Evolutionary conservation across 257 asterid genomes (phyloP).

Genomic region (Ocimum tenuiflorum): DNA sequence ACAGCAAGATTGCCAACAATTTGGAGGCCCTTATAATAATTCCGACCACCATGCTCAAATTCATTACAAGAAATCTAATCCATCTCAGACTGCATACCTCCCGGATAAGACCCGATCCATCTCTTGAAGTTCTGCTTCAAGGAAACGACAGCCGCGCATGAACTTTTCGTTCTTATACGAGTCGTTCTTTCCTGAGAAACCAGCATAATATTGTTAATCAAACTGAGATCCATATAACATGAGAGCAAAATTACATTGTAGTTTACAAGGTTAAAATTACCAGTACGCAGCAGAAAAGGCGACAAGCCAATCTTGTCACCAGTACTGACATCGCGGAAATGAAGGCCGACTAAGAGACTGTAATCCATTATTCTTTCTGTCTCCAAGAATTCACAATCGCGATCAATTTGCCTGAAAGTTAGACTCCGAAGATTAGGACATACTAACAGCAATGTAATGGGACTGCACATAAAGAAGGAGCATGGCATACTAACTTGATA

Average conservation of each 20-base stretch:
- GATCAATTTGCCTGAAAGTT: conserved; percentile 53
- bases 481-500: conserved; percentile 42
- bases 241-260: not conserved
- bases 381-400: conserved; percentile 77
- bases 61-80: conserved; percentile 23
- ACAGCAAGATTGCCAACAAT: conserved; percentile 20
- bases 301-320: conserved; percentile 53
- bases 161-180: conserved; percentile 75
- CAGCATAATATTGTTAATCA: conserved; percentile 16
- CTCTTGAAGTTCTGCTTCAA: conserved; percentile 94
- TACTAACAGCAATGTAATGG: not conserved
- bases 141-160: conserved; percentile 93
- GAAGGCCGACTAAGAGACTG: conserved; percentile 79
- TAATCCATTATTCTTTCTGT: conserved; percentile 81
- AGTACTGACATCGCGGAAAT: conserved; percentile 57
- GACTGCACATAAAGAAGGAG: not conserved
- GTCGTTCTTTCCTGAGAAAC: conserved; percentile 53
- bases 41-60: conserved; percentile 31
- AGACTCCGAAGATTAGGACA: not conserved
- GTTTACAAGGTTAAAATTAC: conserved; percentile 28
- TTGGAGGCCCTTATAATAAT: conserved; percentile 24
- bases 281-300: conserved; percentile 75
- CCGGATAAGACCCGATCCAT: conserved; percentile 86
- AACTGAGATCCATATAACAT: conserved; percentile 1
- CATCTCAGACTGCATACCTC: conserved; percentile 38